Conservation (phyloP, 768 basidiomycete species). For the Cystobasidium onofrii region DNA sequence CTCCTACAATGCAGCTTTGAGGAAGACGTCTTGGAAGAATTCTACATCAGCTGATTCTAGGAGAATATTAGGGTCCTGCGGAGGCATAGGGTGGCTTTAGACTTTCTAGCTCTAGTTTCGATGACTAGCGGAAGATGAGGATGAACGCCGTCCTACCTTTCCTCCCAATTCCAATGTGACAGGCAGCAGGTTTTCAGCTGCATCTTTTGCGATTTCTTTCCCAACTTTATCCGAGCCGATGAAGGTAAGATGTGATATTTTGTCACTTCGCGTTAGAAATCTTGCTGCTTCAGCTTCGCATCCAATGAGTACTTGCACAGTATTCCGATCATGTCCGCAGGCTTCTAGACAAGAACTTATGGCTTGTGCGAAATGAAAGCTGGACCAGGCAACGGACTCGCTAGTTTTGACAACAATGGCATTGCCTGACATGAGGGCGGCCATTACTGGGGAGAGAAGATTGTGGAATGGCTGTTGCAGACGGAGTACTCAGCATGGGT, state of each 20-base stretch:
- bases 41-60: constrained; percentile 74
- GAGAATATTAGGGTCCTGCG: constrained; percentile 87
- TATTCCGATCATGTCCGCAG: constrained; percentile 73
- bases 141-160: constrained; percentile 22
- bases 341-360: constrained; percentile 66
- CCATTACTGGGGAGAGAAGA: constrained; percentile 83
- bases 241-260: constrained; percentile 89
- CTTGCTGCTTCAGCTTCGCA: constrained; percentile 51
- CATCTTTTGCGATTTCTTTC: constrained; percentile 66
- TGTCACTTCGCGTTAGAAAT: constrained; percentile 63
- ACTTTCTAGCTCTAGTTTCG: no score
- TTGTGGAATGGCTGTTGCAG: constrained; percentile 72
- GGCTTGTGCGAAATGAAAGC: constrained; percentile 62
- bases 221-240: constrained; percentile 43
- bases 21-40: constrained; percentile 70
- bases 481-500: constrained; percentile 8
- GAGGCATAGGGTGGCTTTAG: constrained; percentile 41
- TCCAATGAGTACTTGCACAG: constrained; percentile 60
- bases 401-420: constrained; percentile 83
- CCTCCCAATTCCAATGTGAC: constrained; percentile 82
- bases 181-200: constrained; percentile 77
- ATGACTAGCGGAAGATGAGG: no score
- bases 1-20: constrained; percentile 89
- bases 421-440: constrained; percentile 83
- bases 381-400: constrained; percentile 81